Conservation (phyloP, 192 early-diverging fungal species). For the Podila verticillata region DNA sequence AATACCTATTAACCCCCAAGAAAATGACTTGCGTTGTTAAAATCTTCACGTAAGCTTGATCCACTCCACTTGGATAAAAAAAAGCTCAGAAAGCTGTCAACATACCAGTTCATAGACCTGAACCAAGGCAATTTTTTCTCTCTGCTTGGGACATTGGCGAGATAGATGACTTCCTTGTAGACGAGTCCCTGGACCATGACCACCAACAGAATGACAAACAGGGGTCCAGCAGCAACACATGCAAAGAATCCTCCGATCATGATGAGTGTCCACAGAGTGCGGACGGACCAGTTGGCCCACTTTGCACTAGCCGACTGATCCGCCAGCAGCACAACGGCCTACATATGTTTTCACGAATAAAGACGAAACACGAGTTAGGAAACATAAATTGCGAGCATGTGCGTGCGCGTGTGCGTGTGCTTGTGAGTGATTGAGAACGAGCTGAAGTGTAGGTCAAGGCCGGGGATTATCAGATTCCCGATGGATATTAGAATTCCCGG, state of each 20-base stretch:
- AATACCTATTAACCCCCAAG: slow-evolving; percentile 68
- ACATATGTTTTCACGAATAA: background rate
- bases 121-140: slow-evolving; percentile 92
- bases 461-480: background rate
- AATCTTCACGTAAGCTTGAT: background rate
- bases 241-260: slow-evolving; percentile 90
- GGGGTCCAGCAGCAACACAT: slow-evolving; percentile 79
- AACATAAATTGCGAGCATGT: no score
- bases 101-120: slow-evolving; percentile 87
- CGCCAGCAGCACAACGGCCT: slow-evolving; percentile 51
- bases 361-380: no score
- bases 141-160: slow-evolving; percentile 84
- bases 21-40: no score
- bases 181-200: slow-evolving; percentile 85
- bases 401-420: no score
- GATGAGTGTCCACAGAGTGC: slow-evolving; percentile 85
- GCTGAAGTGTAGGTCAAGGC: background rate
- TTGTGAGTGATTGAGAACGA: no score
- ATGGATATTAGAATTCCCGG: slow-evolving; percentile 2
- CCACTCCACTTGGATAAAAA: background rate
- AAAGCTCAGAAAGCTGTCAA: background rate
- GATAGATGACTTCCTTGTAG: slow-evolving; percentile 93
- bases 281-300: slow-evolving; percentile 86
- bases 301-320: slow-evolving; percentile 59
- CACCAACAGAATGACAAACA: slow-evolving; percentile 89